phyloP scores from a whole-genome alignment of 495 filamentous ascomycete species.

The Xylaria palmicola region DNA sequence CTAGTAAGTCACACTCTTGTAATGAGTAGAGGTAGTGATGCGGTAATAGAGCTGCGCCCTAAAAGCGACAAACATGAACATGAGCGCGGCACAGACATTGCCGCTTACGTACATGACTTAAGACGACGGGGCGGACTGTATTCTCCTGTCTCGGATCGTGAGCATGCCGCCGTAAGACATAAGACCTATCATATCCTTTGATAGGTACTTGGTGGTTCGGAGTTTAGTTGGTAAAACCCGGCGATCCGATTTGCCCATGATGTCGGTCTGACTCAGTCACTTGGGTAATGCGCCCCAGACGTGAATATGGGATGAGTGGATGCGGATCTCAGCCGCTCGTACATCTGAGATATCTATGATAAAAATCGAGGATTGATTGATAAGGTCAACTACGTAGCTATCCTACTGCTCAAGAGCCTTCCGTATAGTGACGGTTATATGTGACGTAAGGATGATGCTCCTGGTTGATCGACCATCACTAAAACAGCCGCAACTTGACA shows the following conservation, averaged over 20 bases:
- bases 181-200: neutral
- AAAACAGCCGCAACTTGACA: no score
- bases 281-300: neutral
- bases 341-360: neutral
- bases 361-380: neutral
- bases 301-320: neutral
- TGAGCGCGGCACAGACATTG: neutral
- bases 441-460: neutral
- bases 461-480: neutral
- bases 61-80: neutral
- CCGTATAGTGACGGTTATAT: neutral
- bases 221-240: neutral
- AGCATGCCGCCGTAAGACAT: neutral
- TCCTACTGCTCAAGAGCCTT: no score
- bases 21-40: neutral
- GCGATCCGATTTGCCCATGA: neutral
- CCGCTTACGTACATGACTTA: neutral
- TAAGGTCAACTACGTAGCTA: neutral
- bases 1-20: neutral
- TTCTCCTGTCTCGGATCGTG: neutral
- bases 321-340: slow-evolving; percentile 4
- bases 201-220: neutral
- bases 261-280: slow-evolving; percentile 2
- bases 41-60: neutral
- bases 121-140: neutral